Evolutionary conservation across 805 yeast species (phyloP).

Genomic region (Ogataea pini): DNA sequence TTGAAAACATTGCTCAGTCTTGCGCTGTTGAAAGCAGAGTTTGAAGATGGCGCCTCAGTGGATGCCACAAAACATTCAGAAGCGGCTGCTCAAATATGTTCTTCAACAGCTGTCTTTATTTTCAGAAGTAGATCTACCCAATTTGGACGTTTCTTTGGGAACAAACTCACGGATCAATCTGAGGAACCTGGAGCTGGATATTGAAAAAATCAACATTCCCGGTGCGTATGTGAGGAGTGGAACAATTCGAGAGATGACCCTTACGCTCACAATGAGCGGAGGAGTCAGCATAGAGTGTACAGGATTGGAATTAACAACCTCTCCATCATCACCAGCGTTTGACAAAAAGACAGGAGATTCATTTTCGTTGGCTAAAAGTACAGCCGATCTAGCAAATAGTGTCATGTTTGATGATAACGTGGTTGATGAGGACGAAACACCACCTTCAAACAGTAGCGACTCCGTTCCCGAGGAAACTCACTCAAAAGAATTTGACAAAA

Average conservation of each 20-base stretch:
- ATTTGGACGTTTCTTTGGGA: constrained; percentile 77
- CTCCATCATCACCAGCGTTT: constrained; percentile 32
- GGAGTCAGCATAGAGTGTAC: constrained; percentile 65
- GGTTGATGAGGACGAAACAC: constrained; percentile 33
- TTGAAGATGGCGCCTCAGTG: constrained; percentile 45
- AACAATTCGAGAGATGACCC: constrained; percentile 50
- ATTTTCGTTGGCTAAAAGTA: constrained; percentile 67
- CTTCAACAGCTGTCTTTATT: constrained; percentile 80
- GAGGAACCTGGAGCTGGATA: constrained; percentile 68
- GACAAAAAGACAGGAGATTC: constrained; percentile 32
- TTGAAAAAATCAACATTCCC: constrained; percentile 67
- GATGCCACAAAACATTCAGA: constrained; percentile 86
- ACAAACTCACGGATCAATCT: constrained; percentile 49
- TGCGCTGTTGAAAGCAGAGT: not conserved
- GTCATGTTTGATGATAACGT: constrained; percentile 47
- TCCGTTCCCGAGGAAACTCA: constrained; percentile 12
- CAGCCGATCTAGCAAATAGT: constrained; percentile 70
- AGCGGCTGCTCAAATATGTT: constrained; percentile 74
- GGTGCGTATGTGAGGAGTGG: constrained; percentile 67
- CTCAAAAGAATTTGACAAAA: constrained; percentile 9
- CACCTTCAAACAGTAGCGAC: not conserved
- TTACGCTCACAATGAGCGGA: constrained; percentile 65
- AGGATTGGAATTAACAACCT: constrained; percentile 53
- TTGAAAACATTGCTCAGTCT: not conserved
- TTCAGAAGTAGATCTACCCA: constrained; percentile 72